Evolutionary conservation across 2,329 filamentous ascomycete genomes (phyloP).

Genomic region (Hypoxylon sp.): DNA sequence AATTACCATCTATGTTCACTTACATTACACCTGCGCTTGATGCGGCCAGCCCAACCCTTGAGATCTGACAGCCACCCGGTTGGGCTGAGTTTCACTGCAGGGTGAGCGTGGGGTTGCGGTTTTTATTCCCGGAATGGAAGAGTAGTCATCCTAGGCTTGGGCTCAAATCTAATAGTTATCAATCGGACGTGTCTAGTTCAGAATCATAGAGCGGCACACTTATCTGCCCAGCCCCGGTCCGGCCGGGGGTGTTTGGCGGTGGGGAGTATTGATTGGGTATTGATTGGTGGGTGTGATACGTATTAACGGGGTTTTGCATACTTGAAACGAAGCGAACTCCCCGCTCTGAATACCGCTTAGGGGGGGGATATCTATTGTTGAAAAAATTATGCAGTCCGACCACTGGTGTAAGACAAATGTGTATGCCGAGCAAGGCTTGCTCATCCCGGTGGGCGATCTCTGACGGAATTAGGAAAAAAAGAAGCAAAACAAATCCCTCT

Average conservation of each 20-base stretch:
- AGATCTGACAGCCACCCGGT: conserved; percentile 26
- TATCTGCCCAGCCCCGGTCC: conserved; percentile 32
- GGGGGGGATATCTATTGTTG: conserved; percentile 40
- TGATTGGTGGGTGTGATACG: conserved; percentile 21
- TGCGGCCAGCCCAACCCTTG: conserved; percentile 26
- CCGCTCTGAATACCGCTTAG: conserved; percentile 26
- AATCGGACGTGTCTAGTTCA: conserved; percentile 26
- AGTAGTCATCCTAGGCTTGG: conserved; percentile 23
- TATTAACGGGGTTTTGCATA: conserved; percentile 37
- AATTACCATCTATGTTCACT: conserved; percentile 14
- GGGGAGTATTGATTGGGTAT: conserved; percentile 25
- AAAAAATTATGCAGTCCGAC: conserved; percentile 30
- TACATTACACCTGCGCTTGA: conserved; percentile 30
- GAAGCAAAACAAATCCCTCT: conserved; percentile 14
- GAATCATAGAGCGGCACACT: conserved; percentile 19
- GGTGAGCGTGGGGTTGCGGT: conserved; percentile 38
- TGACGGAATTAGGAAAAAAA: conserved; percentile 5
- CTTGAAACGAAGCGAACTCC: conserved; percentile 30
- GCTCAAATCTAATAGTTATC: conserved; percentile 28
- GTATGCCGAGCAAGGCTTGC: conserved; percentile 15
- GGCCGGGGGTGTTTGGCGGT: conserved; percentile 24
- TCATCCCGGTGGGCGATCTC: conserved; percentile 9
- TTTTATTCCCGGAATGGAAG: conserved; percentile 31
- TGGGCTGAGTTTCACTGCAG: conserved; percentile 39
- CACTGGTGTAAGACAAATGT: conserved; percentile 24